Conservation (phyloP, 306 rosid genomes). For the Prunus padus region DNA sequence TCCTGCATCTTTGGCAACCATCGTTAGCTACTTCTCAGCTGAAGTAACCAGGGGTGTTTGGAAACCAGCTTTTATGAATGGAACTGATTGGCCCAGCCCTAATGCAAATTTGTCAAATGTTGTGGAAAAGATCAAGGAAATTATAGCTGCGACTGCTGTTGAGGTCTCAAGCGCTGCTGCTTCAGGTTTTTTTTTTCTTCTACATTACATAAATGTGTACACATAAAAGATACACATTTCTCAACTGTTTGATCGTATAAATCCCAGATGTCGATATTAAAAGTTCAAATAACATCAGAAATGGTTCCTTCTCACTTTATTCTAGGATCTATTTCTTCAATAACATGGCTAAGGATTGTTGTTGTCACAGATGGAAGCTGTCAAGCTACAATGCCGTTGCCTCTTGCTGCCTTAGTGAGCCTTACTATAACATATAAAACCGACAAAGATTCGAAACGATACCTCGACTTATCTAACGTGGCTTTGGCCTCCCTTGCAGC, state of each 20-base stretch:
- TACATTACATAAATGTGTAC: neutral
- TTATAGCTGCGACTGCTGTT: constrained; percentile 87
- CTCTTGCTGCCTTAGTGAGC: constrained; percentile 93
- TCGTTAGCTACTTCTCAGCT: constrained; percentile 90
- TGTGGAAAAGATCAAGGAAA: constrained; percentile 74
- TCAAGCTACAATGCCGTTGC: constrained; percentile 88
- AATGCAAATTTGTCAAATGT: constrained; percentile 77
- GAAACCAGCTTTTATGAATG: constrained; percentile 93
- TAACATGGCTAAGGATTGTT: constrained; percentile 1
- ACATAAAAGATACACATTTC: neutral
- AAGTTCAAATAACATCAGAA: neutral
- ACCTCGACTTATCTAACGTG: constrained; percentile 76
- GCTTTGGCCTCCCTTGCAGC: constrained; percentile 84
- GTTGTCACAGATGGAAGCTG: constrained; percentile 60
- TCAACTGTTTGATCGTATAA: neutral
- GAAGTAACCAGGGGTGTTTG: constrained; percentile 91
- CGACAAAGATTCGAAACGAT: constrained; percentile 67
- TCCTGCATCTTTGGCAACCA: constrained; percentile 92
- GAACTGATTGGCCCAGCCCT: constrained; percentile 98
- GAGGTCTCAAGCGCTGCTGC: constrained; percentile 76
- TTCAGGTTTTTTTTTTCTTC: constrained; percentile 56
- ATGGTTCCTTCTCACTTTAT: neutral
- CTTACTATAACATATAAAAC: constrained; percentile 89
- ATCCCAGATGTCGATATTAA: neutral
- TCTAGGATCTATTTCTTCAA: neutral